phyloP scores from a whole-genome alignment of 2,329 filamentous ascomycete genomes.

The Drechslerella dactyloides region DNA sequence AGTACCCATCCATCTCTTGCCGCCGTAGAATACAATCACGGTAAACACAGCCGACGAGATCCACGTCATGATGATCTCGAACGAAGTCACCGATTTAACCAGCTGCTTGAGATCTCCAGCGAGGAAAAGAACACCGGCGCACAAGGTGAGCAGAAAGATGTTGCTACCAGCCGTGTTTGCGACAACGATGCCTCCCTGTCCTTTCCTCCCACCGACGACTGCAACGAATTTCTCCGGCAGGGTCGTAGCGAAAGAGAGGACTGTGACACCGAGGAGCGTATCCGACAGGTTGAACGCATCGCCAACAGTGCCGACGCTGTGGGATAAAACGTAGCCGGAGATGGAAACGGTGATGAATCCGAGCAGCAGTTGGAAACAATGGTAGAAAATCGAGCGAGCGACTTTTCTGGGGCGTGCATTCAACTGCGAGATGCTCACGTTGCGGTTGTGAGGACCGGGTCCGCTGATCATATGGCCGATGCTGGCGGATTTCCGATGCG shows the following conservation, averaged over 20 bases:
- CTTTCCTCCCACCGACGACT: constrained; percentile 61
- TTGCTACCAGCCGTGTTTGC: constrained; percentile 65
- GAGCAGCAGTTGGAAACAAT: constrained; percentile 60
- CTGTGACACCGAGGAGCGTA: constrained; percentile 61
- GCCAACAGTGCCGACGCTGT: constrained; percentile 59
- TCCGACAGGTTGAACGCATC: constrained; percentile 60
- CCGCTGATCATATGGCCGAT: constrained; percentile 33
- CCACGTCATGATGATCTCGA: constrained; percentile 57
- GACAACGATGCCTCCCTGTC: constrained; percentile 62
- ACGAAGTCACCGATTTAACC: constrained; percentile 53
- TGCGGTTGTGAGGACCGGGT: constrained; percentile 11
- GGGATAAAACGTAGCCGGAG: constrained; percentile 63
- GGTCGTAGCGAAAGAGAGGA: constrained; percentile 64
- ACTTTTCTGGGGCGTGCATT: constrained; percentile 38
- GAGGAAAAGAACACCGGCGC: constrained; percentile 59
- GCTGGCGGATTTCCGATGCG: constrained; percentile 40
- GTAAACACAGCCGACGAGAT: constrained; percentile 55
- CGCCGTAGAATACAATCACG: constrained; percentile 56
- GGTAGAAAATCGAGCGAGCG: constrained; percentile 56
- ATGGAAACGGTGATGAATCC: constrained; percentile 61
- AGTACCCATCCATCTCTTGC: constrained; percentile 57
- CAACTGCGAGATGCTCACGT: constrained; percentile 50
- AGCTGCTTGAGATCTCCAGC: constrained; percentile 55
- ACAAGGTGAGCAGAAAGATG: constrained; percentile 64
- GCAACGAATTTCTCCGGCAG: constrained; percentile 65